Evolutionary conservation across 2,329 filamentous ascomycete genomes (phyloP), one percentile per base, ranked within the genome.

Genomic region (Cladosporium oxysporum): DNA sequence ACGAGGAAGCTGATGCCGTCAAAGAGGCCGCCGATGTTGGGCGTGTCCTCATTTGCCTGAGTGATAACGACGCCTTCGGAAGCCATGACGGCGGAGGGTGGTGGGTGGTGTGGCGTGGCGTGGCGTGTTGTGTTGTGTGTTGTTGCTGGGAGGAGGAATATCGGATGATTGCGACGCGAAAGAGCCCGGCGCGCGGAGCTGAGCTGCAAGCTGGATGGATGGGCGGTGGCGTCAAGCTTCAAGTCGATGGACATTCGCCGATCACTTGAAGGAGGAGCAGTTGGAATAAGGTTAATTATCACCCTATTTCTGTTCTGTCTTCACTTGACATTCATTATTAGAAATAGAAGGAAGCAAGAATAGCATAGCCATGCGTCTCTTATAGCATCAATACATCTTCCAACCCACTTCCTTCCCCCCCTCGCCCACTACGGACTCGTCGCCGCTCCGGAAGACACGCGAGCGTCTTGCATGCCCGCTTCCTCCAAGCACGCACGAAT

Each of bases 1-100:
- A 90, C 73, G 82, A 85, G 89, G 76, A 90, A 88, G 55, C 79
- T 84, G 66, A 80, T 79, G 53, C 83, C 83, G 16, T 79, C 71
- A 68, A 90, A 89, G 11, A 90, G 69, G 21, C 71, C 70, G 21
- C 77, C 80, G 11, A 74, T 64, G 21, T 77, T 66, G n/a, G 74
- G 69, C 6, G 75, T 71, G 28, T 68, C 72, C 10, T 72, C 71
- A 5, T 72, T 74, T 28, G 78, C 69, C 41, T 71, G 58, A 2
- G 69, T 71, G 21, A 76, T 69, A 35, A 75, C 70, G 23, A 76
- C 59, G 8, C 55, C 63, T 26, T 59, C 37, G 18, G 71, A 68
- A 66, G 71, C 71, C 75, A 76, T 76, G 47, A 23, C 50, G 37
- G 37, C 41, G 47, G 16, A 12, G 16, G 44, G 33, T 6, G 11